Percentiles rank a stretch among this genome's conserved stretches.
These are phyloP conservation scores for Penicillium capsulatum DNA, from an alignment of 2,329 filamentous ascomycete genomes.

Conservation along the genomic window DNA sequence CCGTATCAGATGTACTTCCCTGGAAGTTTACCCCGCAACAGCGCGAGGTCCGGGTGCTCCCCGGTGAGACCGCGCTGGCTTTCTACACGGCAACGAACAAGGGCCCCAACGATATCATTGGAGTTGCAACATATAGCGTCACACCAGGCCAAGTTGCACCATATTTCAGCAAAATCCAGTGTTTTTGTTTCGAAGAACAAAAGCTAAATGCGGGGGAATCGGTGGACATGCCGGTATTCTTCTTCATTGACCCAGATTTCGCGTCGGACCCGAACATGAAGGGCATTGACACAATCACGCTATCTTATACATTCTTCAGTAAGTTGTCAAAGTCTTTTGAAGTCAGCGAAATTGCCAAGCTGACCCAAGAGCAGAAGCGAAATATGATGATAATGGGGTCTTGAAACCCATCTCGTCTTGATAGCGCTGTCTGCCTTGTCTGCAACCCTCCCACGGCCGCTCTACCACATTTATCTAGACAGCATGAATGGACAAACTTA, in stretches of 20 bases:
- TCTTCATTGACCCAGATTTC: slow-evolving; percentile 96
- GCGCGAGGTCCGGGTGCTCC: slow-evolving; percentile 89
- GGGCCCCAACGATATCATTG: slow-evolving; percentile 88
- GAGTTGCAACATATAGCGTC: slow-evolving; percentile 95
- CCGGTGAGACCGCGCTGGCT: slow-evolving; percentile 91
- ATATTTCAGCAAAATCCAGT: slow-evolving; percentile 99
- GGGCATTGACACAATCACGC: slow-evolving; percentile 87
- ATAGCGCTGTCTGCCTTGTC: slow-evolving; percentile 1
- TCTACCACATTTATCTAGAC: too few species aligned
- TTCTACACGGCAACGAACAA: slow-evolving; percentile 97
- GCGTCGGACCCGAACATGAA: slow-evolving; percentile 88
- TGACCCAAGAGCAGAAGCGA: slow-evolving; percentile 57
- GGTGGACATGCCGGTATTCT: slow-evolving; percentile 99
- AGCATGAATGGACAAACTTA: too few species aligned
- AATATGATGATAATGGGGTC: slow-evolving; percentile 76
- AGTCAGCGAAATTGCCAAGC: background rate
- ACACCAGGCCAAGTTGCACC: slow-evolving; percentile 92
- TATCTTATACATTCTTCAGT: slow-evolving; percentile 99
- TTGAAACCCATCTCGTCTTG: slow-evolving; percentile 53
- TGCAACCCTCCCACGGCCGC: too few species aligned
- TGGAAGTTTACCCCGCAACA: slow-evolving; percentile 99
- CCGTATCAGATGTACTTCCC: slow-evolving; percentile 87
- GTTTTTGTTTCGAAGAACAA: slow-evolving; percentile 98
- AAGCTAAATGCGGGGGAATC: slow-evolving; percentile 90
- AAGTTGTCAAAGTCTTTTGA: slow-evolving; percentile 39